Evolutionary conservation across 768 basidiomycete species (phyloP), one percentile per base, ranked within the genome.

Genomic region (Collybiopsis confluens): DNA sequence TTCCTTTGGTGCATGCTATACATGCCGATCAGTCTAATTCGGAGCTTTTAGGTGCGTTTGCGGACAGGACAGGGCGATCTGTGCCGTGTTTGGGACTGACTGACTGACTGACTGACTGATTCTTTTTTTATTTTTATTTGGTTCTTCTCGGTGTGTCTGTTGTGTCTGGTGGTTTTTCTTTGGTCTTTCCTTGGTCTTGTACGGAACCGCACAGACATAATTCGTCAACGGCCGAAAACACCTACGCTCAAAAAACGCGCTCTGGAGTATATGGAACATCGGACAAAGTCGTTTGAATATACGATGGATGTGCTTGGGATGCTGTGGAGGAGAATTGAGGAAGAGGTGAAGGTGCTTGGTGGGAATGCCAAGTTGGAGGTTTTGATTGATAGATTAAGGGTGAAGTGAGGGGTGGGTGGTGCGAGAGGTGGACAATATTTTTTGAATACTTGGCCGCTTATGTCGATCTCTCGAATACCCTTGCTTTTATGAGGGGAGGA

Each of bases 1-100:
- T 98, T 70, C 95, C 94, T 0, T 77, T 98, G 33, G 86, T 98
- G 1, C 96, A 98, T 66, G 86, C 88, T 15, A 86, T 98, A 41
- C 83, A 88, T 26, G 80, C 89, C 3, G 83, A 93, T 64, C 75
- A 73, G 10, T 78, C 84, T 1, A 92, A 92, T 68, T 78, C 83
- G 30, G 86, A 87, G 66, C 78, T 98, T 30, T 75, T 97, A 52
- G 95, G 50, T 52, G 28, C 8, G 21, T 40, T 4, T 33, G 13
- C 23, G n/a, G n/a, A n/a, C n/a, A n/a, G n/a, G n/a, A n/a, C n/a
- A n/a, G n/a, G n/a, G n/a, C n/a, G n/a, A n/a, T n/a, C n/a, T n/a
- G n/a, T n/a, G n/a, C n/a, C n/a, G n/a, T n/a, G n/a, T n/a, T n/a
- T n/a, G n/a, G n/a, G n/a, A n/a, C n/a, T n/a, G n/a, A n/a, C n/a